A percentile compares a stretch with the other conserved stretches of the same genome.
Conservation (phyloP, 176 grass and related monocot species). For the Oryza punctata region DNA sequence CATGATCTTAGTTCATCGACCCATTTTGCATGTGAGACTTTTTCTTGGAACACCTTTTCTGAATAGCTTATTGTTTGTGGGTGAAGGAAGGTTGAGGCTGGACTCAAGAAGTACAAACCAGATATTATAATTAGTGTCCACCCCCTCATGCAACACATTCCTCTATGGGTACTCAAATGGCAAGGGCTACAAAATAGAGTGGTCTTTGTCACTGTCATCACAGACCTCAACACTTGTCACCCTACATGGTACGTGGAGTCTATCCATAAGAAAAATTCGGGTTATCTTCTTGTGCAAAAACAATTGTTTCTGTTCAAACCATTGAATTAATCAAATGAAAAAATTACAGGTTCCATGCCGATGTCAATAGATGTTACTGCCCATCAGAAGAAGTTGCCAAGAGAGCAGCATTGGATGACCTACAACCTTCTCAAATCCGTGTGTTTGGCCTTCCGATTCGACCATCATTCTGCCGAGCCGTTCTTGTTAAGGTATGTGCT, state of each 20-base stretch:
- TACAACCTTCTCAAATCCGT: constrained; percentile 75
- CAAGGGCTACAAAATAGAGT: constrained; percentile 91
- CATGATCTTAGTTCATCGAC: not conserved
- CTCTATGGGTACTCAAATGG: constrained; percentile 98
- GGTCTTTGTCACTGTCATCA: constrained; percentile 90
- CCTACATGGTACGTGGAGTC: constrained; percentile 69
- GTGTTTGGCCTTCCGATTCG: constrained; percentile 95
- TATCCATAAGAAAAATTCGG: not conserved
- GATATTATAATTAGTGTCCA: constrained; percentile 99
- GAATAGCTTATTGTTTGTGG: constrained; percentile 47
- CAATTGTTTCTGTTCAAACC: not conserved
- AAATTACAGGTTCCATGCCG: constrained; percentile 79
- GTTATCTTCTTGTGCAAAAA: not conserved
- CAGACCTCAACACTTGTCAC: constrained; percentile 96
- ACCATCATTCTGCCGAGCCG: constrained; percentile 86
- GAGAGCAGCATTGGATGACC: constrained; percentile 73
- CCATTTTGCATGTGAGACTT: not conserved
- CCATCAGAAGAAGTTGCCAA: constrained; percentile 97
- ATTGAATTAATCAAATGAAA: constrained; percentile 14
- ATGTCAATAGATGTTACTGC: constrained; percentile 98
- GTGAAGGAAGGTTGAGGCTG: constrained; percentile 97
- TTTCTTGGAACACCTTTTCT: constrained; percentile 9
- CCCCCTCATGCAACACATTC: constrained; percentile 99
- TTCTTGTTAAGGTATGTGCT: constrained; percentile 81
- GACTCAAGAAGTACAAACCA: constrained; percentile 99